Percentiles rank a stretch among this genome's conserved stretches.
Evolutionary conservation across 1,284 basidiomycete genomes (phyloP).

Genomic region (Melampsora larici-populina): DNA sequence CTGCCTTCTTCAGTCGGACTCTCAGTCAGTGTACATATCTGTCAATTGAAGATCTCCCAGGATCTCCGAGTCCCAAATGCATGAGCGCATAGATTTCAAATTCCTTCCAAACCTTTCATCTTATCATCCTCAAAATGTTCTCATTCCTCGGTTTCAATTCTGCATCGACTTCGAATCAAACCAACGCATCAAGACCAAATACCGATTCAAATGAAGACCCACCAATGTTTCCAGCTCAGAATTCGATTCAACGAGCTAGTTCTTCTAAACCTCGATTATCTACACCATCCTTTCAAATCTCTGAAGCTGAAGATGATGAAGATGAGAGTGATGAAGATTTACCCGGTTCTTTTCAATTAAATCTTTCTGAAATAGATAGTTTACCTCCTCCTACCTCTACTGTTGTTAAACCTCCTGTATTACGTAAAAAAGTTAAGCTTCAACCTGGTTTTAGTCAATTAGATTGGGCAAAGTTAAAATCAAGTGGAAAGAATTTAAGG

Average conservation of each 20-base stretch:
- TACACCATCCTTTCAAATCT: conserved; percentile 5
- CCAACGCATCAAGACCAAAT: no score
- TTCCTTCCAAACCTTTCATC: no score
- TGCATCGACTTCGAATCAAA: no score
- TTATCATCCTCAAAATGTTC: no score
- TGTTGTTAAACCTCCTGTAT: conserved; percentile 44
- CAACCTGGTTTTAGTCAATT: conserved; percentile 86
- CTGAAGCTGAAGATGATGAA: conserved; percentile 9
- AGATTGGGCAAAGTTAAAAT: conserved; percentile 88
- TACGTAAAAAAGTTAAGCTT: conserved; percentile 73
- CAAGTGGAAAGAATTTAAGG: conserved; percentile 71
- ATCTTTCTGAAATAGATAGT: neutral
- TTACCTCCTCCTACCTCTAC: conserved; percentile 6
- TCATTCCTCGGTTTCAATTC: no score
- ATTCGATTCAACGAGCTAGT: conserved; percentile 27
- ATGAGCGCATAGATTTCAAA: no score
- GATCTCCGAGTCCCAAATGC: no score
- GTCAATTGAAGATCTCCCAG: no score
- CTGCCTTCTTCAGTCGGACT: no score
- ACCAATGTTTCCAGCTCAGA: conserved; percentile 15
- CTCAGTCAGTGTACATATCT: no score
- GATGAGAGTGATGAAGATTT: conserved; percentile 2
- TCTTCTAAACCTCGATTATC: neutral
- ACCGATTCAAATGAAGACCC: neutral
- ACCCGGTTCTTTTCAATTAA: neutral